These are phyloP conservation scores for Panaeolus papilionaceus DNA, from an alignment of 768 basidiomycete species.

Conservation along the genomic window DNA sequence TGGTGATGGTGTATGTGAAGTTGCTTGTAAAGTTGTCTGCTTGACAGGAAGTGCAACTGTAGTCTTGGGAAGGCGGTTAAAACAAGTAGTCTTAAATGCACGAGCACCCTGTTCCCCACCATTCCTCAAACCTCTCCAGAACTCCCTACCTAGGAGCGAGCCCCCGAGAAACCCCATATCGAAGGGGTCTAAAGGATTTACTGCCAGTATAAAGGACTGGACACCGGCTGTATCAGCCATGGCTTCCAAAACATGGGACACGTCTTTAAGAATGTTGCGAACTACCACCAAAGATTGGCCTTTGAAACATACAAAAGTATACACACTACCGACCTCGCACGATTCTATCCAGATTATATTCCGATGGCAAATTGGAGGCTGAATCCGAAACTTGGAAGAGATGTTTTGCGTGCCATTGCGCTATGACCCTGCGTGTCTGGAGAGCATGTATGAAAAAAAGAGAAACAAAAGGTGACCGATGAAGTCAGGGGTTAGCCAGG, in stretches of 20 bases:
- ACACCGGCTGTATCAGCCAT: slow-evolving; percentile 54
- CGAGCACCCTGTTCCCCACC: slow-evolving; percentile 65
- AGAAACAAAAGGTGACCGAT: not conserved
- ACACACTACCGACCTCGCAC: slow-evolving; percentile 16
- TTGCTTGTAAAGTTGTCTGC: slow-evolving; percentile 1
- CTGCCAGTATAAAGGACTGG: slow-evolving; percentile 67
- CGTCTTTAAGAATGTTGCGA: slow-evolving; percentile 49
- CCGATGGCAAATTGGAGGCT: slow-evolving; percentile 1
- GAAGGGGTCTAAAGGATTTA: slow-evolving; percentile 53
- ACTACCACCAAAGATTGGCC: slow-evolving; percentile 39
- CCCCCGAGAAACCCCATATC: slow-evolving; percentile 71
- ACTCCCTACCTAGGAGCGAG: slow-evolving; percentile 63
- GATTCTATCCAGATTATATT: slow-evolving; percentile 6
- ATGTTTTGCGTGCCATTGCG: slow-evolving; percentile 68
- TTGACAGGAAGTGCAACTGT: not conserved
- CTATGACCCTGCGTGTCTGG: slow-evolving; percentile 57
- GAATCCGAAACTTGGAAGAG: slow-evolving; percentile 47
- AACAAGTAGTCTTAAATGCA: slow-evolving; percentile 56
- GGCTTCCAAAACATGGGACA: slow-evolving; percentile 61
- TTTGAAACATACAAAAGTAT: slow-evolving; percentile 19
- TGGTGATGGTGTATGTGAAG: slow-evolving; percentile 14
- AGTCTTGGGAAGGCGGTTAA: slow-evolving; percentile 33
- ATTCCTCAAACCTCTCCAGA: slow-evolving; percentile 65
- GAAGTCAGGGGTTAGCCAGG: slow-evolving; percentile 31
- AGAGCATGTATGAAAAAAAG: slow-evolving; percentile 17